Percentiles rank a stretch among this genome's conserved stretches.
These are phyloP conservation scores for Aspergillus cavernicola DNA, from an alignment of 495 filamentous ascomycete species.

Conservation along the genomic window DNA sequence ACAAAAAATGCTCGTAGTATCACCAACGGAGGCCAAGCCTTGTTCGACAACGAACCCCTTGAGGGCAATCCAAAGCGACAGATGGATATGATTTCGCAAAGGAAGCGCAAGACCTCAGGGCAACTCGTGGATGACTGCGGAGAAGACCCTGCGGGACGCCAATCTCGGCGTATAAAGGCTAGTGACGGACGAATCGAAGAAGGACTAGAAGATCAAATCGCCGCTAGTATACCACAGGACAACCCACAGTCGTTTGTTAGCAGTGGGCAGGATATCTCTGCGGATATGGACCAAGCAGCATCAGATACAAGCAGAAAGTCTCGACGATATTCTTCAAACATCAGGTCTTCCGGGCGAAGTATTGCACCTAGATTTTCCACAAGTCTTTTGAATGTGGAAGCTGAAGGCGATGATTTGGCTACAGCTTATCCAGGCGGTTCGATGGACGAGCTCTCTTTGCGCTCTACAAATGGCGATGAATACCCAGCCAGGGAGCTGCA, in stretches of 20 bases:
- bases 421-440: background rate
- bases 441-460: background rate
- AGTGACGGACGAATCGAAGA: background rate
- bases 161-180: background rate
- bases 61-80: constrained; percentile 11
- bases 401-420: background rate
- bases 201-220: background rate
- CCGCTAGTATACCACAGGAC: background rate
- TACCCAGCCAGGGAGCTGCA: background rate
- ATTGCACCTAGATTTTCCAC: constrained; percentile 5
- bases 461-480: background rate
- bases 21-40: constrained; percentile 3
- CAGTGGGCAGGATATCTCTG: background rate
- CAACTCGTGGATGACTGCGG: background rate
- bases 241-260: background rate
- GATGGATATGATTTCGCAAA: constrained; percentile 24
- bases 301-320: constrained; percentile 21
- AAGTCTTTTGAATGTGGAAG: constrained; percentile 10
- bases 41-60: background rate
- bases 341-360: constrained; percentile 15
- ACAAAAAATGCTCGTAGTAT: constrained; percentile 4
- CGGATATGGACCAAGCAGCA: constrained; percentile 10
- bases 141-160: background rate
- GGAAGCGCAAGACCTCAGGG: constrained; percentile 31
- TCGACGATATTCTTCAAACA: constrained; percentile 40